Percentiles rank a stretch among this genome's conserved stretches.
phyloP scores from a whole-genome alignment of 495 filamentous ascomycete genomes.

The Halenospora varia region DNA sequence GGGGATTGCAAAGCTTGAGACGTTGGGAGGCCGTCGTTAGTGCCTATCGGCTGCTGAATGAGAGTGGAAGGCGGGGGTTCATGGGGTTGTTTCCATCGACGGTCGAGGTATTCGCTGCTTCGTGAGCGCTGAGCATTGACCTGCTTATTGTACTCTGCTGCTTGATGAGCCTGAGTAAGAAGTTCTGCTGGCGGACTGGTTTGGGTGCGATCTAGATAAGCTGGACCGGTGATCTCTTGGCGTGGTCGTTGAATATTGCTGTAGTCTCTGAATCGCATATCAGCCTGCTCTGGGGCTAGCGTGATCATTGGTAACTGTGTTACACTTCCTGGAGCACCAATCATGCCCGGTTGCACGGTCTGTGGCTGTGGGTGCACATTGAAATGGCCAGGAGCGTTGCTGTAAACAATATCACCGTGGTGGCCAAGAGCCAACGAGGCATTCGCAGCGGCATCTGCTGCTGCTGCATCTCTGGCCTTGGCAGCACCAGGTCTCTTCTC shows the following conservation, averaged over 20 bases:
- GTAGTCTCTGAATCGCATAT: conserved; percentile 76
- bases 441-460: conserved; percentile 41
- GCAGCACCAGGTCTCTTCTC: conserved; percentile 93
- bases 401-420: conserved; percentile 74
- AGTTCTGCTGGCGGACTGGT: conserved; percentile 78
- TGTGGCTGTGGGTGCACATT: conserved; percentile 56
- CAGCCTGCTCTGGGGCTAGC: conserved; percentile 69
- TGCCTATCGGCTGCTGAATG: conserved; percentile 39
- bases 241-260: conserved; percentile 78
- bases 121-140: conserved; percentile 70
- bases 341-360: conserved; percentile 66
- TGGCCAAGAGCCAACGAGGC: conserved; percentile 52
- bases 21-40: conserved; percentile 39
- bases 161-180: conserved; percentile 79
- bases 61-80: conserved; percentile 50
- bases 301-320: conserved; percentile 83
- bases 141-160: conserved; percentile 84
- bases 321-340: conserved; percentile 57
- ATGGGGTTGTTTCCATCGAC: conserved; percentile 72
- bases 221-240: conserved; percentile 83
- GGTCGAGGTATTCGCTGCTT: conserved; percentile 71
- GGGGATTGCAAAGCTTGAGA: conserved; percentile 29
- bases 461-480: conserved; percentile 80
- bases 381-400: conserved; percentile 63
- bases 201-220: conserved; percentile 85